Evolutionary conservation across 139 green algal genomes (phyloP).

Genomic region (Tetradesmus obliquus): DNA sequence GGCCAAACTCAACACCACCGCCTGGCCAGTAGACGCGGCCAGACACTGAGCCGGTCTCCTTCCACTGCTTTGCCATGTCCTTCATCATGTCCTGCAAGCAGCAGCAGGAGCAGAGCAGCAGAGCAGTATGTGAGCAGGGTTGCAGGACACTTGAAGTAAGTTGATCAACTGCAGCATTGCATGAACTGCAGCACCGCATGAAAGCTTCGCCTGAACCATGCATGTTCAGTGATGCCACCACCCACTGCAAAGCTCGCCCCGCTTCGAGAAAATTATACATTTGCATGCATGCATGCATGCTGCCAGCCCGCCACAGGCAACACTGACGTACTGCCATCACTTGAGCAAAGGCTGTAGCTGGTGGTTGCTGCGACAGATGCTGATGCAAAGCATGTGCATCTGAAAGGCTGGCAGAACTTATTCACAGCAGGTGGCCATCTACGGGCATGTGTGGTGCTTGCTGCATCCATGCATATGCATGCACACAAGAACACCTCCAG

Average conservation of each 20-base stretch:
- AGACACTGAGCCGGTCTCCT: neutral
- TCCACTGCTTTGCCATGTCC: slow-evolving; percentile 36
- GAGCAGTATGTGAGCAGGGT: neutral
- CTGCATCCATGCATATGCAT: neutral
- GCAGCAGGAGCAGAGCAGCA: neutral
- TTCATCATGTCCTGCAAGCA: slow-evolving; percentile 11
- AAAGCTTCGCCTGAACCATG: neutral
- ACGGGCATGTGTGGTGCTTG: neutral
- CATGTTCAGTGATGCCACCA: neutral
- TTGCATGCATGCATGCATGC: slow-evolving; percentile 39
- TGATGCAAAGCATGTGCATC: too few species aligned
- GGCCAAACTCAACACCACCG: slow-evolving; percentile 4
- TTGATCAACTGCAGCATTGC: neutral
- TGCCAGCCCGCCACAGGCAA: neutral
- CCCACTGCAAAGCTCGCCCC: too few species aligned
- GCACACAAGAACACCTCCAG: neutral
- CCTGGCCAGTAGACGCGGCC: slow-evolving; percentile 35
- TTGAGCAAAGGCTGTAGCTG: too few species aligned
- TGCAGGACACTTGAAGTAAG: neutral
- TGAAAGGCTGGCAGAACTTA: neutral
- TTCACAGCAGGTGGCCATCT: neutral
- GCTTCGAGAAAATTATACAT: neutral
- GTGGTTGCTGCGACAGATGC: too few species aligned
- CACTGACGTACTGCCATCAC: neutral
- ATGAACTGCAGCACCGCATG: neutral